Conservation (phyloP, 768 basidiomycete species). For the Omphalotus guepiniiformis region DNA sequence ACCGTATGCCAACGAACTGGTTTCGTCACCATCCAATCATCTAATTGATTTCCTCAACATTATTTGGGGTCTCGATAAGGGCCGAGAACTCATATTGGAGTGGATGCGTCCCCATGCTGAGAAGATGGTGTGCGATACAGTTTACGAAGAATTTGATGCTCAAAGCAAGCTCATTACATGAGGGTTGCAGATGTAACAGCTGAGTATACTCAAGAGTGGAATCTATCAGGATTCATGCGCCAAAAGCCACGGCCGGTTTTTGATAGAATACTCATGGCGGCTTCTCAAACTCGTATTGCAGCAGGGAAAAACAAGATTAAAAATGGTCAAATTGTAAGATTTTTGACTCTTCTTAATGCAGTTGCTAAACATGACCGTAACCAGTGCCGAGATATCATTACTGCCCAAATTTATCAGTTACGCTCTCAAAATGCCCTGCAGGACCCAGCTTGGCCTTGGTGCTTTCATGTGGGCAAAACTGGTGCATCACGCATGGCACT, state of each 20-base stretch:
- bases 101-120: background rate
- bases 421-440: background rate
- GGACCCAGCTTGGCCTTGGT: background rate
- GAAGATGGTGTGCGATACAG: background rate
- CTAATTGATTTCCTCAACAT: too few species aligned
- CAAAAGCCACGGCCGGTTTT: background rate
- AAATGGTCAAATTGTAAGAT: background rate
- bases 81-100: background rate
- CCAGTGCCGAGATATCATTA: background rate
- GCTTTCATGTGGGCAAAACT: background rate
- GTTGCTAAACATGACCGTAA: background rate
- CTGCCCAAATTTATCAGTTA: background rate
- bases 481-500: background rate
- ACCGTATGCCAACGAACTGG: too few species aligned
- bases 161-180: background rate
- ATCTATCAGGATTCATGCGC: background rate
- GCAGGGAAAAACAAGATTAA: background rate
- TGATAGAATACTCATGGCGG: background rate
- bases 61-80: background rate
- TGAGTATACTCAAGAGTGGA: background rate
- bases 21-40: too few species aligned
- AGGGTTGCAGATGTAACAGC: background rate
- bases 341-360: background rate
- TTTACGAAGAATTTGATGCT: background rate
- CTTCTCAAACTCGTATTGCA: too few species aligned